phyloP scores from a whole-genome alignment of 805 yeast genomes.

The Kockiozyma suomiensis region DNA sequence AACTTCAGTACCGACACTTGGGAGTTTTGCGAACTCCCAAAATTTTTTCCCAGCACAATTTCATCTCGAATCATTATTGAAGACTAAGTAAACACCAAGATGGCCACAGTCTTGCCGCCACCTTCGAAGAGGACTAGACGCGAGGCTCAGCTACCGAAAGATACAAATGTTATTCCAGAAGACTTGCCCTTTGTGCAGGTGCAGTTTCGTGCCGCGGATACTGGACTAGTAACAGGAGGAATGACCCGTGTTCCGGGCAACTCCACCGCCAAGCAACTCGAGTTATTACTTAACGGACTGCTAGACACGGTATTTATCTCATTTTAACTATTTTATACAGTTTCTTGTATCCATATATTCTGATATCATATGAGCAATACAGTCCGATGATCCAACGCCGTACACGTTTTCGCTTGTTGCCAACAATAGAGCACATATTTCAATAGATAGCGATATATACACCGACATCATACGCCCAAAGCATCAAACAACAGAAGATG shows the following conservation, averaged over 20 bases:
- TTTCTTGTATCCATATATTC: background rate
- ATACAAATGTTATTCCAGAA: slow-evolving; percentile 69
- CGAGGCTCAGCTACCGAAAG: slow-evolving; percentile 79
- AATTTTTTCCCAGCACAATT: background rate
- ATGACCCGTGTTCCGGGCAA: slow-evolving; percentile 80
- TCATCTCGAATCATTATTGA: background rate
- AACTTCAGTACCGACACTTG: too few species aligned
- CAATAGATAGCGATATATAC: slow-evolving; percentile 77
- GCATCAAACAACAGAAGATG: slow-evolving; percentile 87
- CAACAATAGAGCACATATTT: slow-evolving; percentile 54
- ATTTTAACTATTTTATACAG: background rate
- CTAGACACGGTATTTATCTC: slow-evolving; percentile 47
- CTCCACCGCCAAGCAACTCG: slow-evolving; percentile 81
- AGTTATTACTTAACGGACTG: slow-evolving; percentile 80
- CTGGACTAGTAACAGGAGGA: slow-evolving; percentile 87
- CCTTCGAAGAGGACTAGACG: slow-evolving; percentile 85
- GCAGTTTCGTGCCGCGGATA: slow-evolving; percentile 88
- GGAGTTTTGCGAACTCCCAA: slow-evolving; percentile 8
- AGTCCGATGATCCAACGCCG: slow-evolving; percentile 80
- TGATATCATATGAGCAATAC: background rate
- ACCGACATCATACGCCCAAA: slow-evolving; percentile 83
- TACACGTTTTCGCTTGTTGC: slow-evolving; percentile 72
- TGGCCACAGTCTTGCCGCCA: slow-evolving; percentile 95
- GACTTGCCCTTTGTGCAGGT: slow-evolving; percentile 86
- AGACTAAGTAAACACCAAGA: background rate